These are phyloP conservation scores for Hortiboletus rubellus DNA, from an alignment of 1,284 basidiomycete genomes.

Conservation along the genomic window DNA sequence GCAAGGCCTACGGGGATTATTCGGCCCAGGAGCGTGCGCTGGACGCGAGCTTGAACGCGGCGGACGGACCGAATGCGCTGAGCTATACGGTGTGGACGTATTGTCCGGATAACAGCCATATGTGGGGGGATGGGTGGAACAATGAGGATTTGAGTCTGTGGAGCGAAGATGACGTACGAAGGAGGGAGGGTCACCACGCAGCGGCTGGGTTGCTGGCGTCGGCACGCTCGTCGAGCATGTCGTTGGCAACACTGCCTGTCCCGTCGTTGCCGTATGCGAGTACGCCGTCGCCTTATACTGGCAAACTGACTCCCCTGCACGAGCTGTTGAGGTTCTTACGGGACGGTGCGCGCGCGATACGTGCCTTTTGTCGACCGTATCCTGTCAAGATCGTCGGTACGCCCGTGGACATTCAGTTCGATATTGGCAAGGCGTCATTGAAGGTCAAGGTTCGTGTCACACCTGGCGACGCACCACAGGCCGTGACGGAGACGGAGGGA, in stretches of 20 bases:
- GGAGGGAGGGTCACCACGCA: not conserved
- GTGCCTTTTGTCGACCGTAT: conserved; percentile 83
- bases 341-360: conserved; percentile 78
- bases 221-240: conserved; percentile 20
- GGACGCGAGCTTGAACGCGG: conserved; percentile 89
- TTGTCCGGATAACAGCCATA: conserved; percentile 73
- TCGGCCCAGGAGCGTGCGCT: conserved; percentile 80
- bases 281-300: not conserved
- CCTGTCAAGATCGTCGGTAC: conserved; percentile 74
- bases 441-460: conserved; percentile 64
- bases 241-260: conserved; percentile 22
- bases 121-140: conserved; percentile 97
- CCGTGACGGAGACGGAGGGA: not conserved
- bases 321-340: conserved; percentile 71
- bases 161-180: conserved; percentile 62
- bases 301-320: conserved; percentile 26
- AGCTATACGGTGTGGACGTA: conserved; percentile 95
- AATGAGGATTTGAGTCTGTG: conserved; percentile 93
- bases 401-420: conserved; percentile 69
- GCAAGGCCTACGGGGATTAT: conserved; percentile 69
- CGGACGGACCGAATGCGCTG: conserved; percentile 81
- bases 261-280: conserved; percentile 17
- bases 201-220: conserved; percentile 6
- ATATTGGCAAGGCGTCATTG: conserved; percentile 71
- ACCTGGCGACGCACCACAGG: conserved; percentile 47